phyloP scores from a whole-genome alignment of 2,329 filamentous ascomycete species.

The Trichoderma simmonsii region DNA sequence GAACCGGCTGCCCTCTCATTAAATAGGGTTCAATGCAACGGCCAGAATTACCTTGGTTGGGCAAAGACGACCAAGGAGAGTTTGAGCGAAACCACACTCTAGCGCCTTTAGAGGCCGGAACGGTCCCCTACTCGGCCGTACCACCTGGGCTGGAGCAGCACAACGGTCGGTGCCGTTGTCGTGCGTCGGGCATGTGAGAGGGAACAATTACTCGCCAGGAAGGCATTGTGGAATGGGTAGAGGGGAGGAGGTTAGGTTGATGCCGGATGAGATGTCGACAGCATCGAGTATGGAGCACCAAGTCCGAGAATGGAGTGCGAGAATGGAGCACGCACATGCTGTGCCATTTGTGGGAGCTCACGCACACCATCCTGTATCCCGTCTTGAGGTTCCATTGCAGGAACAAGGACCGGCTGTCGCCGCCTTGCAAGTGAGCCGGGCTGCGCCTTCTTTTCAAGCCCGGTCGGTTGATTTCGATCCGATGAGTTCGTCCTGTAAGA shows the following conservation, averaged over 20 bases:
- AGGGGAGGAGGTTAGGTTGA: neutral
- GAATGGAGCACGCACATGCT: slow-evolving; percentile 1
- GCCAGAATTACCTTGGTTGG: slow-evolving; percentile 3
- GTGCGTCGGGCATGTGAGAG: neutral
- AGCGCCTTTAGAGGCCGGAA: slow-evolving; percentile 9
- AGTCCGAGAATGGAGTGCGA: neutral
- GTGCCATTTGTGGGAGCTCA: neutral
- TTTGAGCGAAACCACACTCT: slow-evolving; percentile 11
- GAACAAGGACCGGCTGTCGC: slow-evolving; percentile 10
- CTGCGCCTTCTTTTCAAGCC: slow-evolving; percentile 1
- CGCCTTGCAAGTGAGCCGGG: slow-evolving; percentile 1
- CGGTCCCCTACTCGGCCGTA: slow-evolving; percentile 6
- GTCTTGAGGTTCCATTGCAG: slow-evolving; percentile 7
- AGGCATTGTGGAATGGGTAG: neutral
- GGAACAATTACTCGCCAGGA: neutral
- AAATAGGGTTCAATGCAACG: slow-evolving; percentile 10
- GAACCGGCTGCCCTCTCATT: neutral
- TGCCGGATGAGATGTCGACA: neutral
- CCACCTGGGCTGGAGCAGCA: neutral
- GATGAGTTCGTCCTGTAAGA: neutral
- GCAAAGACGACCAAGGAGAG: slow-evolving; percentile 14
- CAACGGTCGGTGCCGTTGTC: neutral
- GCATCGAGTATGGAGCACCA: neutral
- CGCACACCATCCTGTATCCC: neutral
- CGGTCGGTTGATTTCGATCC: slow-evolving; percentile 3